phyloP scores from a whole-genome alignment of 2,329 filamentous ascomycete species.

The Boeremia lycopersici region DNA sequence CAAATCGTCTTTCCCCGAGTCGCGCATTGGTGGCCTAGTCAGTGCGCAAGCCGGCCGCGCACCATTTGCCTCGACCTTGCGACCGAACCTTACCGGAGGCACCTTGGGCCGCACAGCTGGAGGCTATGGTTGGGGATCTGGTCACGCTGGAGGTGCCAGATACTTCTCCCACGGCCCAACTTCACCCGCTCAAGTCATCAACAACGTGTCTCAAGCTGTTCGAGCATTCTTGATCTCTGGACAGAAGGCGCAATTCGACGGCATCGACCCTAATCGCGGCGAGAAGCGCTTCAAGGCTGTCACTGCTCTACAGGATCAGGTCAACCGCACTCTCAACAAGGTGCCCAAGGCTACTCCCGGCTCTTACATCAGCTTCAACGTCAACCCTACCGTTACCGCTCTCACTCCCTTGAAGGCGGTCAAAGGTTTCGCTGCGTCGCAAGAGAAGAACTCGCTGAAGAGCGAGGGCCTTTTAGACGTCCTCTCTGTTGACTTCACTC shows the following conservation, averaged over 20 bases:
- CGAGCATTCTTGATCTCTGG: constrained; percentile 92
- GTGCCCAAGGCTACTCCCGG: constrained; percentile 67
- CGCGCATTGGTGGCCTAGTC: constrained; percentile 61
- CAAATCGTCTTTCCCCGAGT: constrained; percentile 61
- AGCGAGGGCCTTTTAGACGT: constrained; percentile 83
- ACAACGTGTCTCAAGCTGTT: constrained; percentile 93
- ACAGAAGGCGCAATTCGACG: constrained; percentile 86
- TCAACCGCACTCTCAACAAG: constrained; percentile 68
- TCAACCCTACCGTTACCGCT: constrained; percentile 89
- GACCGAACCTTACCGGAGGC: constrained; percentile 90
- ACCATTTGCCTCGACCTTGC: constrained; percentile 85
- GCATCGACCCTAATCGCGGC: constrained; percentile 69
- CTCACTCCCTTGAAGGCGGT: constrained; percentile 73
- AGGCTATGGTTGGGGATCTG: constrained; percentile 80
- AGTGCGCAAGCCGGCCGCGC: constrained; percentile 73
- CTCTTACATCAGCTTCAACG: constrained; percentile 84
- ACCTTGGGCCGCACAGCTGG: constrained; percentile 83
- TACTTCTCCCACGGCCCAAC: constrained; percentile 91
- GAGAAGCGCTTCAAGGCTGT: constrained; percentile 81
- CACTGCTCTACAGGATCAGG: constrained; percentile 75
- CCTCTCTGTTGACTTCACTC: constrained; percentile 85
- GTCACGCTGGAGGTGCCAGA: constrained; percentile 71
- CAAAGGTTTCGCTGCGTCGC: constrained; percentile 55
- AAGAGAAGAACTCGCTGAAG: constrained; percentile 68
- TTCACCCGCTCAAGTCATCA: constrained; percentile 84